These are phyloP conservation scores for Aspergillus luchuensis DNA, from an alignment of 2,329 filamentous ascomycete species.

Conservation along the genomic window DNA sequence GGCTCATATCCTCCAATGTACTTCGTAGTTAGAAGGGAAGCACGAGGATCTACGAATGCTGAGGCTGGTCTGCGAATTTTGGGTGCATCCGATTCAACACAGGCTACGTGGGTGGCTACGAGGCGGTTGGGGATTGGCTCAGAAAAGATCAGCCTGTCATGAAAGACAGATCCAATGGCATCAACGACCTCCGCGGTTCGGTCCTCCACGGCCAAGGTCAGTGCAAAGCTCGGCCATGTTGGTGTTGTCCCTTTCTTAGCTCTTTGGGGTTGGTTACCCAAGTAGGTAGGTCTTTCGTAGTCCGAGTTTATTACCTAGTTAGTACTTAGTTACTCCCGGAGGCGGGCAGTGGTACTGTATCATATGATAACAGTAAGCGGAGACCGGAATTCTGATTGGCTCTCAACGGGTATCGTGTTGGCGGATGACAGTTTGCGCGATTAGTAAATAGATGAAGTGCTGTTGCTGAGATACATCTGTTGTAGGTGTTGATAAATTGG, in stretches of 20 bases:
- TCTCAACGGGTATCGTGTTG: no score
- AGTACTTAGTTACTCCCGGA: no score
- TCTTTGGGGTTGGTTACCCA: not conserved
- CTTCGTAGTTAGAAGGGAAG: not conserved
- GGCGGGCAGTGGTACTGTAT: not conserved
- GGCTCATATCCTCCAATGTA: not conserved
- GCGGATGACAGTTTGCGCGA: not conserved
- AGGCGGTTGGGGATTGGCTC: not conserved
- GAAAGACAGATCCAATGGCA: not conserved
- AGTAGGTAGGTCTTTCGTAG: not conserved
- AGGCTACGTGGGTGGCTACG: slow-evolving; percentile 7
- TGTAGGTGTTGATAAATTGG: not conserved
- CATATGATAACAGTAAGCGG: not conserved
- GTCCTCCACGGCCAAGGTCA: not conserved
- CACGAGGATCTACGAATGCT: not conserved
- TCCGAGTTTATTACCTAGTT: no score
- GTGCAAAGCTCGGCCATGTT: not conserved
- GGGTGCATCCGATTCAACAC: not conserved
- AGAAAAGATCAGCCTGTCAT: not conserved
- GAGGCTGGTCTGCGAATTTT: not conserved
- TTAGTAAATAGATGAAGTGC: not conserved
- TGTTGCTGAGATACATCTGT: no score
- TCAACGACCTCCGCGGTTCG: not conserved
- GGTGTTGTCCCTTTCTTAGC: not conserved
- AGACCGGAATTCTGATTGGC: not conserved